phyloP scores from a whole-genome alignment of 2,329 filamentous ascomycete genomes.

The Curvularia sp. region DNA sequence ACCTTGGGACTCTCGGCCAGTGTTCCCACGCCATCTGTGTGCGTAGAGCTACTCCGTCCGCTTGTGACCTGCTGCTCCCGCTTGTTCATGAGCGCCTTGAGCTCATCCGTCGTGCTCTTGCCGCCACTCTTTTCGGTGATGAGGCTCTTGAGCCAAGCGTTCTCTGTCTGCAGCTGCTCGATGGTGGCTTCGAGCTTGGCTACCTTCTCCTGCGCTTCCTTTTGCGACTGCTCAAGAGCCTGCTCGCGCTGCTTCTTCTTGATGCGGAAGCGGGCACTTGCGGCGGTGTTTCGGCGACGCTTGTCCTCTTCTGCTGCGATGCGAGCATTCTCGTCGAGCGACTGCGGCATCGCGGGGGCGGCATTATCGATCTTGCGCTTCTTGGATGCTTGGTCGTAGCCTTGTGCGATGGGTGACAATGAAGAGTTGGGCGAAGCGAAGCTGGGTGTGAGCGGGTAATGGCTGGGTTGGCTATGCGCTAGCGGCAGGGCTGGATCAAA shows the following conservation, averaged over 20 bases:
- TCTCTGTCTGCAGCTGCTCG: conserved; percentile 61
- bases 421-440: conserved; percentile 39
- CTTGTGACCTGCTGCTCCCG: conserved; percentile 43
- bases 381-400: conserved; percentile 48
- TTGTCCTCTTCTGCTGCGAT: conserved; percentile 61
- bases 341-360: conserved; percentile 39
- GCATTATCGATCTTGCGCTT: conserved; percentile 57
- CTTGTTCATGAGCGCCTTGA: conserved; percentile 46
- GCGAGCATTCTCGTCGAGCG: conserved; percentile 57
- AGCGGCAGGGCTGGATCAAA: conserved; percentile 45
- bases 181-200: conserved; percentile 55
- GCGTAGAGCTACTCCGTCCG: conserved; percentile 47
- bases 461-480: conserved; percentile 35
- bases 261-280: conserved; percentile 61
- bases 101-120: conserved; percentile 42
- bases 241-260: conserved; percentile 65
- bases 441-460: conserved; percentile 36
- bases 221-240: conserved; percentile 59
- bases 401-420: conserved; percentile 41
- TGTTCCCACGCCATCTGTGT: conserved; percentile 51
- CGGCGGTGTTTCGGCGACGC: conserved; percentile 61
- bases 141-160: conserved; percentile 60
- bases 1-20: conserved; percentile 40
- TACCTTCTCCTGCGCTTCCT: conserved; percentile 60
- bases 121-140: conserved; percentile 59